Base-by-base conservation (phyloP, 306 rosid species). In the Luffa acutangula region DNA sequence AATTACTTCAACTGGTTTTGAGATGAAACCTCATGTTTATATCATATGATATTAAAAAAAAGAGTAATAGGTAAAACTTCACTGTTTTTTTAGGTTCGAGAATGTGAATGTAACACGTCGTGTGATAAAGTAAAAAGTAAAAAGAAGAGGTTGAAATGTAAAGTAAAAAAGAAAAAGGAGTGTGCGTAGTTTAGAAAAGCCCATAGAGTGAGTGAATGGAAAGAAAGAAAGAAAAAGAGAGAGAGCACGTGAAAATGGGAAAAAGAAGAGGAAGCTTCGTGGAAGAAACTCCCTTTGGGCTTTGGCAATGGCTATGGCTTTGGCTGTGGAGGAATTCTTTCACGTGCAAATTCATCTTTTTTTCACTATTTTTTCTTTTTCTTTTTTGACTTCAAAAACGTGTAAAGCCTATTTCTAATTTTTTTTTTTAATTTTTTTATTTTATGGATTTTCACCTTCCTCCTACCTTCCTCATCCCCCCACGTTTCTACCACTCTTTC, bases 361-460 rank as follows among this genome's bases (percentile, higher is more conserved):
- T 2, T 5, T 11, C 2, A 10, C 21, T 4, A 3, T 45, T 18
- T 69, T 0, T 2, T 71, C 11, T 9, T 43, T 70, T 0, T 6
- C 13, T 4, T 6, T 6, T 36, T 36, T 58, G n/a, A 37, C 43
- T 33, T 64, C 1, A 6, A 36, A 64, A 65, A 65, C 73, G 48
- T 65, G 73, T 65, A 31, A 18, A 5, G 59, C 7, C 59, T 17
- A 17, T 18, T 54, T 54, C 17, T 59, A 59, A 25, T 18, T 2
- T 33, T 34, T 34, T 5, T 36, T 2, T 56, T 6, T 56, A n/a
- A n/a, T 25, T 25, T 25, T 25, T 25, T 25, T 25, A 25, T 0
- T 25, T 14, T 1, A 5, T 71, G 41, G 42, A 73, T 73, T 73
- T 73, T 73, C 78, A 73, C 78, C 60, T 73, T 73, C 78, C 78